Base-by-base conservation (phyloP, 1,284 basidiomycete species). In the Vanrija humicola region DNA sequence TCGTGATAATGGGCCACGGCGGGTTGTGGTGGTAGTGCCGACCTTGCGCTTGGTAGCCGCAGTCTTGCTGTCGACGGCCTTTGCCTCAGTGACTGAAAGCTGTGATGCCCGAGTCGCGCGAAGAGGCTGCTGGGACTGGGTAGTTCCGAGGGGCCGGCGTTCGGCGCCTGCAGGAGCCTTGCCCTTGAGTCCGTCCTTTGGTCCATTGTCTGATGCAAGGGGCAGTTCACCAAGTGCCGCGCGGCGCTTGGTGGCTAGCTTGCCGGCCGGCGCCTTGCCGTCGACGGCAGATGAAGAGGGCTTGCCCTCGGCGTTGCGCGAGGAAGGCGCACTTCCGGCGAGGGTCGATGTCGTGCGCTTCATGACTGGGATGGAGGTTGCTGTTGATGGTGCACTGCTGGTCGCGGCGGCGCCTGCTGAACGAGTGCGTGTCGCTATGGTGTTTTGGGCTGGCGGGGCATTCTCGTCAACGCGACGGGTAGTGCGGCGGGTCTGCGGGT, bases 201-300 rank as follows among this genome's bases (percentile, higher is more conserved):
- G 55, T 14, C 34, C 28, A 34, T 63, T 57, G 23, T 50, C 55
- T 10, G 61, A 55, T 5, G 59, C 67, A 44, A 71, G 66, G 29
- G 67, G 66, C 18, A 77, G 69, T 53, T 77, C 76, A 29, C 73
- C 74, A 14, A 77, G 62, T 5, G 73, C 75, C 16, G 69, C 63
- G 25, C 75, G 64, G 38, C 65, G 64, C 51, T 63, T 67, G 34
- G 52, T 50, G 18, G 38, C 52, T 10, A 39, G 40, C 38, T 52
- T 52, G 38, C 44, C 44, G 3, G 42, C 48, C 8, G 39, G 29
- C 26, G 42, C 16, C 18, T 43, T 23, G 34, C 34, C 34, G 34
- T 42, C 19, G 40, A 42, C 7, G 18, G 40, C 40, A 10, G 40
- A 18, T 18, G 40, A 42, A 6, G 38, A 19, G 14, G 48, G 18